These are phyloP conservation scores for Dothideomycetidae sp. DNA, from an alignment of 2,329 filamentous ascomycete species.

Conservation along the genomic window DNA sequence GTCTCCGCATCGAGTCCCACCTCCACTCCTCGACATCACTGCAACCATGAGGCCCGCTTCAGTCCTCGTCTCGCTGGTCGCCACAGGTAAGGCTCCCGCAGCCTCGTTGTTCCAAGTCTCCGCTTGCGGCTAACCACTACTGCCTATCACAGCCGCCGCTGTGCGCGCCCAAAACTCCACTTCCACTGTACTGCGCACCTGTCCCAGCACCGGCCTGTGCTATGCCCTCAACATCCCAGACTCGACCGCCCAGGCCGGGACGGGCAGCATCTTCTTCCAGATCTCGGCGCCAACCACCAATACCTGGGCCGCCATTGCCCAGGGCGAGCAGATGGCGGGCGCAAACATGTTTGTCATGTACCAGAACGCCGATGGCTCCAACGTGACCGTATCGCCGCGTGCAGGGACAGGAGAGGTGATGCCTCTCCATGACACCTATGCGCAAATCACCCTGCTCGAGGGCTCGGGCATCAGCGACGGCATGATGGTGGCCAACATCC, in stretches of 20 bases:
- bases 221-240: conserved; percentile 42
- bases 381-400: conserved; percentile 44
- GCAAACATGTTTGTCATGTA: conserved; percentile 48
- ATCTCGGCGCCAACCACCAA: conserved; percentile 39
- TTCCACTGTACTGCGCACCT: neutral
- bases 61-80: too few relatives aligned
- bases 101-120: too few relatives aligned
- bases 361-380: conserved; percentile 35
- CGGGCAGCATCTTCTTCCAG: conserved; percentile 44
- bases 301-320: conserved; percentile 42
- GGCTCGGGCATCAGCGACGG: conserved; percentile 40
- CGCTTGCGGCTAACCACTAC: too few relatives aligned
- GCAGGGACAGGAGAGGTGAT: conserved; percentile 29
- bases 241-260: conserved; percentile 35
- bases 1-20: too few relatives aligned
- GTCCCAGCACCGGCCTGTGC: conserved; percentile 23
- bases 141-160: conserved; percentile 1
- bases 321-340: conserved; percentile 39
- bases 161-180: neutral
- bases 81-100: too few relatives aligned
- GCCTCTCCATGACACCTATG: conserved; percentile 29
- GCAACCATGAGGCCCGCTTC: too few relatives aligned
- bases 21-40: too few relatives aligned
- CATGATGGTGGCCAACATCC: conserved; percentile 42
- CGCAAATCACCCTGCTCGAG: conserved; percentile 36